These are phyloP conservation scores for Hamiltosporidium tvaerminnensis DNA, from an alignment of 371 early-diverging fungal genomes.

Conservation along the genomic window DNA sequence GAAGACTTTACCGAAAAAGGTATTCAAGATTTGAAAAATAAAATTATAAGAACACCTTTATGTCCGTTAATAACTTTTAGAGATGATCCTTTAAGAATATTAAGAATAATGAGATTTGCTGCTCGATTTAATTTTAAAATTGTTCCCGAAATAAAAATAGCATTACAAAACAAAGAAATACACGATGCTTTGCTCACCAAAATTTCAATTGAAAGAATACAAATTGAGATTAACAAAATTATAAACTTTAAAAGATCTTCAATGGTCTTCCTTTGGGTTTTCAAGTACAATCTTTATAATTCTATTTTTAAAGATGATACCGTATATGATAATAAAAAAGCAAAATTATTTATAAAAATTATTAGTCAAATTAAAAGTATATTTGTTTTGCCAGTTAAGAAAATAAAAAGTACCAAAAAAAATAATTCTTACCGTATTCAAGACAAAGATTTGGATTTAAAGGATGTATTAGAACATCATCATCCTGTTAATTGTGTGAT, in stretches of 20 bases:
- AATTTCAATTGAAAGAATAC: slow-evolving; percentile 80
- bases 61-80: slow-evolving; percentile 71
- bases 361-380: too few species aligned
- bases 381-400: too few species aligned
- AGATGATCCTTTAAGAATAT: slow-evolving; percentile 88
- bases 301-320: too few species aligned
- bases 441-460: too few species aligned
- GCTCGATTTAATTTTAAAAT: slow-evolving; percentile 67
- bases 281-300: too few species aligned
- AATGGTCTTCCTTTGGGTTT: not conserved
- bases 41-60: slow-evolving; percentile 65
- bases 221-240: slow-evolving; percentile 75
- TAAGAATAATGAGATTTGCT: slow-evolving; percentile 85
- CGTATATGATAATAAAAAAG: too few species aligned
- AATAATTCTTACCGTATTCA: too few species aligned
- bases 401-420: too few species aligned
- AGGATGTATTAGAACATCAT: too few species aligned
- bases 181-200: slow-evolving; percentile 60
- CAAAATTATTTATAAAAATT: too few species aligned
- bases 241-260: not conserved
- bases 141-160: slow-evolving; percentile 58
- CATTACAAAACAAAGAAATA: slow-evolving; percentile 55
- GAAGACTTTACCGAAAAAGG: slow-evolving; percentile 72
- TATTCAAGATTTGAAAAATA: slow-evolving; percentile 42
- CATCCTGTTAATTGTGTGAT: too few species aligned